A percentile compares a stretch with the other conserved stretches of the same genome.
These are phyloP conservation scores for Sugiyamaella pinicola DNA, from an alignment of 1,139 yeast species.

Conservation along the genomic window DNA sequence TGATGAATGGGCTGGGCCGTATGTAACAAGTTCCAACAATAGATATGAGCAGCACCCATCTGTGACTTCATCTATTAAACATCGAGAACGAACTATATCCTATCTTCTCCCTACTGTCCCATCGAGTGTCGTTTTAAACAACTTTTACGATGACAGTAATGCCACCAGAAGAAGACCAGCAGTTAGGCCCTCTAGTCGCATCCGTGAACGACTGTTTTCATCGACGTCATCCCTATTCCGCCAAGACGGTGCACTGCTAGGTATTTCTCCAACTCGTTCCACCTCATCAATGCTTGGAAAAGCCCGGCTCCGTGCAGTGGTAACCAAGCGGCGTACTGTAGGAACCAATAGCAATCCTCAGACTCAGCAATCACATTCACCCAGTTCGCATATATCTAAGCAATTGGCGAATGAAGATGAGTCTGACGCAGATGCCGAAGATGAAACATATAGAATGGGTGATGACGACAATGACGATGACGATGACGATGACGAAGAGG, in stretches of 20 bases:
- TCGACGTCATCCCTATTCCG: conserved; percentile 28
- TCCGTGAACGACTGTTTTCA: conserved; percentile 26
- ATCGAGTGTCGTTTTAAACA: conserved; percentile 17
- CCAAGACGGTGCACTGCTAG: conserved; percentile 20
- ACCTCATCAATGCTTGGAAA: conserved; percentile 21
- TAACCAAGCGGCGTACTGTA: background rate
- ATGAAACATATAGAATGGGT: conserved; percentile 6
- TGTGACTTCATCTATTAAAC: background rate
- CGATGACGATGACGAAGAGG: conserved; percentile 23
- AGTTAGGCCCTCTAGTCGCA: background rate
- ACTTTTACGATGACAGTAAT: background rate
- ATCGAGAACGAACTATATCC: conserved; percentile 3
- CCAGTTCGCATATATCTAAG: background rate
- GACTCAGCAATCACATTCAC: background rate
- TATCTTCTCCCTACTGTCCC: conserved; percentile 19
- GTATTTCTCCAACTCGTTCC: conserved; percentile 29
- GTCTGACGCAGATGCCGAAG: conserved; percentile 2
- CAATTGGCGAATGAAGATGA: conserved; percentile 13
- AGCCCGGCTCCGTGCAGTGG: background rate
- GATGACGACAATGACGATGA: conserved; percentile 22
- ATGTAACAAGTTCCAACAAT: background rate
- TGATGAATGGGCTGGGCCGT: conserved; percentile 17
- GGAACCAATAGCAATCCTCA: conserved; percentile 12
- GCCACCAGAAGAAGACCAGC: conserved; percentile 4
- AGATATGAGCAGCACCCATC: conserved; percentile 11